Evolutionary conservation across 2,329 filamentous ascomycete species (phyloP).

Genomic region (Aureobasidium leucospermi): DNA sequence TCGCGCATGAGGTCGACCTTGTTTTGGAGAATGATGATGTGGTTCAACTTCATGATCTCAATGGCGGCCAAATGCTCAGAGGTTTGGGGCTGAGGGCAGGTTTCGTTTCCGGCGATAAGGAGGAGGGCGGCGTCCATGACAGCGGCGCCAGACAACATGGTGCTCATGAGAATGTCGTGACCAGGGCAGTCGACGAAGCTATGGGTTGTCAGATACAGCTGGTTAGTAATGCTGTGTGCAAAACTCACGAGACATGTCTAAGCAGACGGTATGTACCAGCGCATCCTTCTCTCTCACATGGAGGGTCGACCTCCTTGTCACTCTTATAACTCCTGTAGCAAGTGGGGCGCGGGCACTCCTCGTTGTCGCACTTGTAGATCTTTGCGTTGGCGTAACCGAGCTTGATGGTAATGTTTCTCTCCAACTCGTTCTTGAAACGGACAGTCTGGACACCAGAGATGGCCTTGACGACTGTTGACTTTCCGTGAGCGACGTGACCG

Average conservation of each 20-base stretch:
- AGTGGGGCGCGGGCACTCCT: constrained; percentile 81
- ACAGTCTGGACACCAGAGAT: constrained; percentile 99
- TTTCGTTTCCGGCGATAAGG: constrained; percentile 95
- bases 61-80: constrained; percentile 98
- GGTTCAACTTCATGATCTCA: constrained; percentile 99
- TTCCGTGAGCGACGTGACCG: constrained; percentile 97
- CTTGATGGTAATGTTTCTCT: constrained; percentile 99
- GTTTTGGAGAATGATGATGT: constrained; percentile 99
- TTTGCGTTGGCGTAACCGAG: constrained; percentile 98
- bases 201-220: neutral
- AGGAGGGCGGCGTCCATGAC: constrained; percentile 99
- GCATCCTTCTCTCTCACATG: constrained; percentile 91
- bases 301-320: constrained; percentile 96
- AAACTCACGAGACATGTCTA: constrained; percentile 81
- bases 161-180: constrained; percentile 99
- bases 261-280: constrained; percentile 78
- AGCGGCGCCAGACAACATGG: constrained; percentile 97
- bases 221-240: neutral
- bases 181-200: constrained; percentile 96
- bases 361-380: constrained; percentile 97
- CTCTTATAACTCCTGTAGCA: constrained; percentile 98
- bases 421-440: constrained; percentile 98
- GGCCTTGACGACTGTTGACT: constrained; percentile 97
- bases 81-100: constrained; percentile 95
- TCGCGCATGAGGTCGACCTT: constrained; percentile 98